phyloP scores from a whole-genome alignment of 257 asterid genomes.

The Solanum phureja region DNA sequence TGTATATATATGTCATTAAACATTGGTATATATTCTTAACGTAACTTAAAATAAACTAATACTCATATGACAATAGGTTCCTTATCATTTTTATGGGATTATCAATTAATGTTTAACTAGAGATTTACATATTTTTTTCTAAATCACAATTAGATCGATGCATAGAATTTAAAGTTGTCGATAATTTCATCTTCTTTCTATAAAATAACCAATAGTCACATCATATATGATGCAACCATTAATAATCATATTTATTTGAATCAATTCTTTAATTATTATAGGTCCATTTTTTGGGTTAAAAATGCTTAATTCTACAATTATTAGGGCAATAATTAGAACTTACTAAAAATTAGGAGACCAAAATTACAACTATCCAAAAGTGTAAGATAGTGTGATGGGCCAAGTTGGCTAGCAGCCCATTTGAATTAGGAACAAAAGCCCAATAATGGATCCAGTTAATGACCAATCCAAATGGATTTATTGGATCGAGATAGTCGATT shows the following conservation, averaged over 20 bases:
- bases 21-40: not conserved
- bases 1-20: not conserved
- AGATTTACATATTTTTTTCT: not conserved
- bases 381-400: not conserved
- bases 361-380: not conserved
- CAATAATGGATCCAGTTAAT: not conserved
- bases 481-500: not conserved
- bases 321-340: not conserved
- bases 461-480: not conserved
- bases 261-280: not conserved
- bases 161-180: not conserved
- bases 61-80: not conserved
- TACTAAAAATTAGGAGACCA: not conserved
- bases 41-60: not conserved
- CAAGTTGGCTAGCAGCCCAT: not conserved
- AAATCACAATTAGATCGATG: not conserved
- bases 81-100: not conserved
- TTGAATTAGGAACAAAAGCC: not conserved
- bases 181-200: not conserved
- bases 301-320: not conserved
- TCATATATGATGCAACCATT: not conserved
- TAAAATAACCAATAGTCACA: not conserved
- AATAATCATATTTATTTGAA: not conserved
- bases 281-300: not conserved
- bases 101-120: not conserved